Evolutionary conservation across 163 green algal species (phyloP).

Genomic region (Scenedesmus sp.): DNA sequence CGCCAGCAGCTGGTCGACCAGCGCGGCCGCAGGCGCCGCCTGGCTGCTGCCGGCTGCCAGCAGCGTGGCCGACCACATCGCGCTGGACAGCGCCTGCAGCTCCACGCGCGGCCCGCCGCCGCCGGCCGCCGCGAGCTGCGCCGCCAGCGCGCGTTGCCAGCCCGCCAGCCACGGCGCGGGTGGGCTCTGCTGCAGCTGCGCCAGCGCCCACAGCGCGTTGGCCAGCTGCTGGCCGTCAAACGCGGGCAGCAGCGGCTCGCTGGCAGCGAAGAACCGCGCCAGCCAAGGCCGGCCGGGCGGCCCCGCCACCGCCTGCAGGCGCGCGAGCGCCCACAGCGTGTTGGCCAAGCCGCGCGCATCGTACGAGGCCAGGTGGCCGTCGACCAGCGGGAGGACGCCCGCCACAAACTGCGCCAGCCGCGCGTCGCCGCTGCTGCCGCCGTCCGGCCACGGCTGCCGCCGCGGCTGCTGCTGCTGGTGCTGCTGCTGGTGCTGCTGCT

Average conservation of each 20-base stretch:
- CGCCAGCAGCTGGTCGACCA: constrained; percentile 7
- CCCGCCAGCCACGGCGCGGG: background rate
- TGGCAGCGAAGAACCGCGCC: background rate
- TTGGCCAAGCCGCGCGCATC: constrained; percentile 38
- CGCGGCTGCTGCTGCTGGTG: constrained; percentile 11
- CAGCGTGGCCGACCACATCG: no score
- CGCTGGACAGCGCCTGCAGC: no score
- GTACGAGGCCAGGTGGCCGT: constrained; percentile 18
- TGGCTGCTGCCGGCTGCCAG: background rate
- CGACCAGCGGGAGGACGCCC: background rate
- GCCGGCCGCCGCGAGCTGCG: no score
- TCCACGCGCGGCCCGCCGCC: no score
- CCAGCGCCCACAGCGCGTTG: constrained; percentile 10
- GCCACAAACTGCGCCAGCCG: constrained; percentile 5
- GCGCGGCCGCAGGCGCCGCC: background rate
- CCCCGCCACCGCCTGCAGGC: constrained; percentile 1
- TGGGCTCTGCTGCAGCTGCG: no score
- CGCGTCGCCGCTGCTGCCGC: constrained; percentile 19
- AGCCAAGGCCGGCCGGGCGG: constrained; percentile 1
- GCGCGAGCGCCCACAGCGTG: constrained; percentile 28
- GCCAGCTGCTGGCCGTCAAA: constrained; percentile 44
- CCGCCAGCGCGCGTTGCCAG: background rate
- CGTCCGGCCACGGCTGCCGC: background rate
- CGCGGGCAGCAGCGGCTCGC: constrained; percentile 18
- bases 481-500: constrained; percentile 3